A percentile compares a stretch with the other conserved stretches of the same genome.
These are phyloP conservation scores for Usnea hakonensis DNA, from an alignment of 495 filamentous ascomycete species.

Conservation along the genomic window DNA sequence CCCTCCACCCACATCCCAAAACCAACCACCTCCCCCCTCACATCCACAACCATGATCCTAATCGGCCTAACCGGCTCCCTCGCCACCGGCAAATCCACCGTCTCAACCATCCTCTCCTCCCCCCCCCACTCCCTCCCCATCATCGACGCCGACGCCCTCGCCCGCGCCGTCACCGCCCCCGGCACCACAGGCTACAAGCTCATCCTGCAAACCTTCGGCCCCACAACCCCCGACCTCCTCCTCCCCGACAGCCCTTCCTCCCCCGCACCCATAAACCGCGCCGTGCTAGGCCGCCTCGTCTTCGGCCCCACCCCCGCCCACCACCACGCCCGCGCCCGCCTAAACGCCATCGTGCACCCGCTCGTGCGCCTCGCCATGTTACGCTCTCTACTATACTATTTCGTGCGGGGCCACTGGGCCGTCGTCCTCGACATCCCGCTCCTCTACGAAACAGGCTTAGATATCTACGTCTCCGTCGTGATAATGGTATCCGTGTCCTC, in stretches of 20 bases:
- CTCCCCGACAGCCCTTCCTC: slow-evolving; percentile 37
- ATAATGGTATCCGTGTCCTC: slow-evolving; percentile 76
- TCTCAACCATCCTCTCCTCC: slow-evolving; percentile 68
- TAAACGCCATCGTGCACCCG: slow-evolving; percentile 91
- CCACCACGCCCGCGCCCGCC: slow-evolving; percentile 55
- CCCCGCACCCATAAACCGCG: slow-evolving; percentile 55
- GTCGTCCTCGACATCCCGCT: slow-evolving; percentile 91
- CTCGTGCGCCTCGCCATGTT: slow-evolving; percentile 73
- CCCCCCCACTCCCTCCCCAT: slow-evolving; percentile 82
- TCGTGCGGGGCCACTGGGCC: slow-evolving; percentile 67
- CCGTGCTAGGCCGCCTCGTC: slow-evolving; percentile 73
- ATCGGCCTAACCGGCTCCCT: slow-evolving; percentile 96
- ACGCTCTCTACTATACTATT: slow-evolving; percentile 53
- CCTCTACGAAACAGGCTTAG: slow-evolving; percentile 79
- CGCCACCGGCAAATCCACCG: slow-evolving; percentile 96
- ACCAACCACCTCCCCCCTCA: not conserved
- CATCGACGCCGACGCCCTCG: slow-evolving; percentile 89
- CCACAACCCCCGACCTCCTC: slow-evolving; percentile 77
- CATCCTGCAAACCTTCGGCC: slow-evolving; percentile 70
- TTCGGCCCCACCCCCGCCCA: slow-evolving; percentile 66
- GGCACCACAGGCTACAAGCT: slow-evolving; percentile 72
- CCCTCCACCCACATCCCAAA: not conserved
- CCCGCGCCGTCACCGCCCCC: slow-evolving; percentile 84
- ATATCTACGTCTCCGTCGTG: slow-evolving; percentile 70
- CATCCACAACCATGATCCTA: slow-evolving; percentile 60